Evolutionary conservation across 306 rosid genomes (phyloP).

Genomic region (Lathyrus oleraceus): DNA sequence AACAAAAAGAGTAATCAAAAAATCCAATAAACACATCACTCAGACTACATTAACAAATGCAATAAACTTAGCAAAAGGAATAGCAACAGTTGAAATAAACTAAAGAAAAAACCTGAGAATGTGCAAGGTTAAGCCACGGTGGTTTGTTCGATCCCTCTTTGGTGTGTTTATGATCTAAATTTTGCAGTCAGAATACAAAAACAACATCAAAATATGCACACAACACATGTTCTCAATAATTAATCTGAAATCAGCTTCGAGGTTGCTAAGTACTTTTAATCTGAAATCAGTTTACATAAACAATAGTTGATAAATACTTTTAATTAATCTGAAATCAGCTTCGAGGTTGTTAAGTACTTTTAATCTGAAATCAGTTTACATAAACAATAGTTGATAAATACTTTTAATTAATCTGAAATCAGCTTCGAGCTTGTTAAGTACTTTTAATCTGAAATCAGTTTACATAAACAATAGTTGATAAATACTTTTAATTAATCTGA

Average conservation of each 20-base stretch:
- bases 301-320: constrained; percentile 45
- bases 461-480: constrained; percentile 7
- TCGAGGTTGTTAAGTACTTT: too few species aligned
- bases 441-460: not conserved
- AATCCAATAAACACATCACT: not conserved
- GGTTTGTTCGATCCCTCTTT: constrained; percentile 91
- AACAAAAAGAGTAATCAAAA: not conserved
- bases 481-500: constrained; percentile 59
- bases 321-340: too few species aligned
- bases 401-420: constrained; percentile 61
- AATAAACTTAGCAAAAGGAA: constrained; percentile 1
- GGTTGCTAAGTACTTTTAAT: too few species aligned
- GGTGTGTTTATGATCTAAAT: constrained; percentile 71
- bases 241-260: too few species aligned
- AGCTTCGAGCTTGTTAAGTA: constrained; percentile 55
- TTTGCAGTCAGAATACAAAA: constrained; percentile 17
- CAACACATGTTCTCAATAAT: not conserved
- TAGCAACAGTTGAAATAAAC: constrained; percentile 12
- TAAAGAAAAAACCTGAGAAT: constrained; percentile 56
- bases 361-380: too few species aligned
- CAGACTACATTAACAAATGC: constrained; percentile 7
- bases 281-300: constrained; percentile 8
- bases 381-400: constrained; percentile 31
- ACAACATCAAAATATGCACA: constrained; percentile 12
- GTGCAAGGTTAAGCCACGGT: constrained; percentile 80